Evolutionary conservation across 1,139 yeast genomes (phyloP), one percentile per base, ranked within the genome.

Genomic region (Trichomonascaceae sp.): DNA sequence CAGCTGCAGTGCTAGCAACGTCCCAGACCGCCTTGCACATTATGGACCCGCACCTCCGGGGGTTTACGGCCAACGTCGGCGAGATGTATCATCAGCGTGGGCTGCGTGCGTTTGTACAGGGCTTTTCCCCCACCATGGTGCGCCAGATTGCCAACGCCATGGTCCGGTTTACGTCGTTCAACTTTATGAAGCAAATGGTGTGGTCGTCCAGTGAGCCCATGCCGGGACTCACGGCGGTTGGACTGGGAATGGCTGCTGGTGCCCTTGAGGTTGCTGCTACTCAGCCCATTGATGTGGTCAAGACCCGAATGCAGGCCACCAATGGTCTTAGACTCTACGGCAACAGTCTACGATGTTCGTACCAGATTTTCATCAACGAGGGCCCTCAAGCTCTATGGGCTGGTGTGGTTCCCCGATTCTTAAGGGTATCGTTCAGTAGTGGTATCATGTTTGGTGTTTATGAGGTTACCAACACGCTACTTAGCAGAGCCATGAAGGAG

Each of bases 201-300:
- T 48, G 46, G 28, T 50, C 52, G n/a, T 65, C 63, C 40, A 60
- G 64, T 31, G 54, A 52, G 32, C 47, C 48, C 5, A 40, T 56
- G 30, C 44, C 51, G 13, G 39, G 47, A 3, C 33, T 34, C 2
- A 15, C 39, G 34, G 40, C 46, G 11, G 37, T 49, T 31, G 44
- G 37, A 5, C 34, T 50, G 13, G 67, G 67, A 1, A 45, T 50
- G 3, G 42, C 45, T 15, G 56, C 65, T 74, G 27, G 77, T 74
- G 23, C 57, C 62, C 32, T 81, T 74, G 93, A 84, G 17, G 81
- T 84, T 4, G 70, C 72, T 0, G 64, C 74, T 0, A 87, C 97
- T 0, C 97, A 87, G 57, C 98, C 98, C 0, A 62, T 89, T 15
- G 98, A 89, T 59, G 85, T 85, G 4, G 61, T 87, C 34, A 89